Percentiles rank a stretch among this genome's conserved stretches.
phyloP scores from a whole-genome alignment of 306 rosid species.

The Albizia julibrissin region DNA sequence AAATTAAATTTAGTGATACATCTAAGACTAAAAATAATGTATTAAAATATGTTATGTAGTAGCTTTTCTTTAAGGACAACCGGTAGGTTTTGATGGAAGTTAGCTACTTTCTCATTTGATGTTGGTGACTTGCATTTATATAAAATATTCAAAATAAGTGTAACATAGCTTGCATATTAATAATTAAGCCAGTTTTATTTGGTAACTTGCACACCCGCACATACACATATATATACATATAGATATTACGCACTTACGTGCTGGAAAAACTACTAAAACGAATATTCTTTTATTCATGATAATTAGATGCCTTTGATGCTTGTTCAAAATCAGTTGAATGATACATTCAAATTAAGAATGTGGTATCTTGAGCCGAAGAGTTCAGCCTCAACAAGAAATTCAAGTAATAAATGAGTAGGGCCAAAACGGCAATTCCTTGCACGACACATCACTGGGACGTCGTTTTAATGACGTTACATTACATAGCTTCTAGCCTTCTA shows the following conservation, averaged over 20 bases:
- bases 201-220: not conserved
- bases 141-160: not conserved
- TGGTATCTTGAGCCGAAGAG: not conserved
- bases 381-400: not conserved
- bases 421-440: conserved; percentile 28
- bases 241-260: not conserved
- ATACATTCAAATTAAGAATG: not conserved
- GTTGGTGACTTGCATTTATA: not conserved
- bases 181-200: not conserved
- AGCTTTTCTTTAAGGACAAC: too few relatives aligned
- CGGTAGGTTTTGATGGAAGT: not conserved
- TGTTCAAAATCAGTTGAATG: not conserved
- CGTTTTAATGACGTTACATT: not conserved
- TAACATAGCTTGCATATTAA: not conserved
- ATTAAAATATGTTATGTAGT: too few relatives aligned
- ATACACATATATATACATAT: too few relatives aligned
- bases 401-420: not conserved
- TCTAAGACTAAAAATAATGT: not conserved
- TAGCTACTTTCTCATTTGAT: not conserved
- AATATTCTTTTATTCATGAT: not conserved
- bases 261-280: not conserved
- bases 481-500: not conserved
- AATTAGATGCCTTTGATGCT: not conserved
- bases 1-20: not conserved
- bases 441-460: conserved; percentile 26